These are phyloP conservation scores for Exophiala lecanii-corni DNA, from an alignment of 2,329 filamentous ascomycete species.

Conservation along the genomic window DNA sequence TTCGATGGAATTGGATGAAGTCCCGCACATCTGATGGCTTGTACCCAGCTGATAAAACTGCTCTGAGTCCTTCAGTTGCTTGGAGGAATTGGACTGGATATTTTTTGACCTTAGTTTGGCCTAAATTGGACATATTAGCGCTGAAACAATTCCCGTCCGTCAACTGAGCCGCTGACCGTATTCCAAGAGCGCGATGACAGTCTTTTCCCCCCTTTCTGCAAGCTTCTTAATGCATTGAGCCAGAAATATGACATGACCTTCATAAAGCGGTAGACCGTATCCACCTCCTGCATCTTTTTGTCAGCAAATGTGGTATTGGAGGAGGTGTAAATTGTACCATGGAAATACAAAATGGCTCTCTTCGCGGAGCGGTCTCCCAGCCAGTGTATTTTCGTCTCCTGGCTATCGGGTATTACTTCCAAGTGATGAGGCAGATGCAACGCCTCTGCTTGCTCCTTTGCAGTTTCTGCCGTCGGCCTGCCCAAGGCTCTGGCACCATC, in stretches of 20 bases:
- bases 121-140: not conserved
- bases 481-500: not conserved
- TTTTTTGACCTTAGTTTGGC: not conserved
- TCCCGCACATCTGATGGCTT: conserved; percentile 7
- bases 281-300: conserved; percentile 6
- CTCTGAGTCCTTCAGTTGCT: conserved; percentile 4
- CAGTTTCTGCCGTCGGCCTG: not conserved
- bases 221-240: not conserved
- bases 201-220: not conserved
- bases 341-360: conserved; percentile 12
- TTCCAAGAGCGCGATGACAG: conserved; percentile 5
- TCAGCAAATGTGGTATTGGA: not conserved
- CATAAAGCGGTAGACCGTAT: conserved; percentile 3
- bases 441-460: not conserved
- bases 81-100: conserved; percentile 10
- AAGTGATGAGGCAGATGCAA: not conserved
- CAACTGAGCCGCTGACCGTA: conserved; percentile 4
- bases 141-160: not conserved
- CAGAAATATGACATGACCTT: conserved; percentile 9
- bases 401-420: conserved; percentile 8
- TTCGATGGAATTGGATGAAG: not conserved
- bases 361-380: conserved; percentile 5
- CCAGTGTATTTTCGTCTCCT: conserved; percentile 11
- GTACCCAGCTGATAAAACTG: conserved; percentile 4
- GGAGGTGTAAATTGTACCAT: conserved; percentile 2